These are phyloP conservation scores for Decorospora gaudefroyi DNA, from an alignment of 2,329 filamentous ascomycete genomes.

Conservation along the genomic window DNA sequence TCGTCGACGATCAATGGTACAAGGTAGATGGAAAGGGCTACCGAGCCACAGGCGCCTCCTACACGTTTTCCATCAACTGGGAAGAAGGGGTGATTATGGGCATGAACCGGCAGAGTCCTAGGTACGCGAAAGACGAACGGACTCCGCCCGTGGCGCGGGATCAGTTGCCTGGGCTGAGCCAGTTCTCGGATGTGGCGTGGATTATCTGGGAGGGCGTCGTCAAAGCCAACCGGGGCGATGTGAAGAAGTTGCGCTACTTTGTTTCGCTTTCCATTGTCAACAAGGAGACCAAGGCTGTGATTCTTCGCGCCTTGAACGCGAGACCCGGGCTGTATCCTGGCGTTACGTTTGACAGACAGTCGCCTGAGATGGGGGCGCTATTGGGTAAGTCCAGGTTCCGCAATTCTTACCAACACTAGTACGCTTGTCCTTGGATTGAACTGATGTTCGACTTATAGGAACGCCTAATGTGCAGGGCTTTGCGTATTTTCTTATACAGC, in stretches of 20 bases:
- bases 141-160: slow-evolving; percentile 14
- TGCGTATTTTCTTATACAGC: slow-evolving; percentile 26
- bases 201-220: slow-evolving; percentile 16
- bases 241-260: slow-evolving; percentile 22
- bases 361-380: slow-evolving; percentile 20
- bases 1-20: slow-evolving; percentile 19
- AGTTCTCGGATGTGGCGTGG: slow-evolving; percentile 29
- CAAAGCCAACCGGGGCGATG: neutral
- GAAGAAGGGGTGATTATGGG: slow-evolving; percentile 25
- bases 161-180: slow-evolving; percentile 15
- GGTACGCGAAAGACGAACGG: slow-evolving; percentile 15
- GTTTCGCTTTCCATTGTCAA: slow-evolving; percentile 23
- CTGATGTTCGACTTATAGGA: no score
- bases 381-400: slow-evolving; percentile 20
- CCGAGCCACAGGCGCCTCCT: slow-evolving; percentile 20
- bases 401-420: no score
- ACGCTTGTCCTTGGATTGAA: no score
- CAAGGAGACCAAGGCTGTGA: slow-evolving; percentile 16
- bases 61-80: slow-evolving; percentile 20
- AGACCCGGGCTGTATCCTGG: slow-evolving; percentile 26
- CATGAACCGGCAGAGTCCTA: slow-evolving; percentile 20
- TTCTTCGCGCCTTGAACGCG: slow-evolving; percentile 12
- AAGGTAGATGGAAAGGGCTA: slow-evolving; percentile 11
- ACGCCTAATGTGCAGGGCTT: slow-evolving; percentile 26
- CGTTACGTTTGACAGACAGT: slow-evolving; percentile 17